phyloP scores from a whole-genome alignment of 2,329 filamentous ascomycete genomes.

The Anisogramma anomala region DNA sequence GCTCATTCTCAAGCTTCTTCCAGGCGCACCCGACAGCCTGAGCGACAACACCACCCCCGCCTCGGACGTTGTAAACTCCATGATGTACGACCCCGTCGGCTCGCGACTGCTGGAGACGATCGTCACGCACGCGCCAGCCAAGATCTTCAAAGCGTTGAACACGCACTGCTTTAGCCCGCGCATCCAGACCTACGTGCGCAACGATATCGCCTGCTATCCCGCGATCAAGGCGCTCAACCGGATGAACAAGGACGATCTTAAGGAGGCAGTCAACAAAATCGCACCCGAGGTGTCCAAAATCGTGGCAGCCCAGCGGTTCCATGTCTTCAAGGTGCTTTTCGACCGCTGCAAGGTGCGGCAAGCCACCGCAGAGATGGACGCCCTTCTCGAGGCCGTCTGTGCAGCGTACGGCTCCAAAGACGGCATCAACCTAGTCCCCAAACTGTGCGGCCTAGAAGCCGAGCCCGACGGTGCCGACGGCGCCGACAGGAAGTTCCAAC shows the following conservation, averaged over 20 bases:
- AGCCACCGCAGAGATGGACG: conserved; percentile 21
- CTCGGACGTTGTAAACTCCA: conserved; percentile 65
- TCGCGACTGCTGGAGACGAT: conserved; percentile 84
- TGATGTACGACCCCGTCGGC: conserved; percentile 83
- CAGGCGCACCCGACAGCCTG: conserved; percentile 60
- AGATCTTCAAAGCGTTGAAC: conserved; percentile 82
- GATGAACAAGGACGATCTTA: conserved; percentile 74
- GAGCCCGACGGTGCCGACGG: conserved; percentile 21
- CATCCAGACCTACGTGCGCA: conserved; percentile 70
- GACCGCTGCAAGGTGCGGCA: conserved; percentile 64
- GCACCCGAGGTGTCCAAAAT: conserved; percentile 61
- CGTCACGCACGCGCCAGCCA: conserved; percentile 68
- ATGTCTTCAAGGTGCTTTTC: conserved; percentile 70
- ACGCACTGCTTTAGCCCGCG: conserved; percentile 67
- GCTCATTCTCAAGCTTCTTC: conserved; percentile 61
- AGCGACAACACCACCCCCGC: conserved; percentile 62
- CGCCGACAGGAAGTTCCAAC: conserved; percentile 19
- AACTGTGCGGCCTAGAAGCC: conserved; percentile 35
- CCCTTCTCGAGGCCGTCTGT: conserved; percentile 40
- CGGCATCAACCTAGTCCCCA: conserved; percentile 36
- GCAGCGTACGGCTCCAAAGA: conserved; percentile 34
- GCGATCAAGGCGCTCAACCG: conserved; percentile 73
- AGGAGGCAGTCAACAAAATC: conserved; percentile 59
- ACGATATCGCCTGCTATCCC: conserved; percentile 83
- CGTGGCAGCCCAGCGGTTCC: conserved; percentile 62